Evolutionary conservation across 1,139 yeast species (phyloP), one percentile per base, ranked within the genome.

Genomic region (Kodamaea plutei): DNA sequence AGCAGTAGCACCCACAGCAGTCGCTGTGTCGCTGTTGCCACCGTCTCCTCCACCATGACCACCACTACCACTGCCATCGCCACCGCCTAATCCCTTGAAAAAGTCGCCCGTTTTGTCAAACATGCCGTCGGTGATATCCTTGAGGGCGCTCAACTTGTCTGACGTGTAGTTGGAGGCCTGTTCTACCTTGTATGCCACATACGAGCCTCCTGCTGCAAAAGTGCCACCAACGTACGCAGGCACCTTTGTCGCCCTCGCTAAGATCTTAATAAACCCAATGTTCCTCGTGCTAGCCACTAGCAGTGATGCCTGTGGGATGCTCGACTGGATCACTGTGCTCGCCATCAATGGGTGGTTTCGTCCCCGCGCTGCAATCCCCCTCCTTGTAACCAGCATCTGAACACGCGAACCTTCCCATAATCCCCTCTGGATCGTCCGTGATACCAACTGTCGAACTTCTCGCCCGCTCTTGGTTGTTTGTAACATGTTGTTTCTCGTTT

Each of bases 171-270:
- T 66, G 1, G 87, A 71, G 0, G 94, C 95, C 56, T 89, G 94
- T 37, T 88, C 95, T 3, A 88, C 84, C 54, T 91, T 89, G 54
- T 88, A 88, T 17, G 89, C 87, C 28, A 88, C 80, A 51, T 88
- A 91, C 4, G 95, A 83, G 1, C 96, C 95, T 3, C 95, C 95
- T 6, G 96, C 97, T 1, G 95, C 96, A 26, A 88, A 58, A 0
- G 95, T 87, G 6, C 96, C 94, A 2, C 96, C 96, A 1, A 85
- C 61, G 42, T 85, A 85, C 0, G 87, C 89, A 0, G 94, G 94
- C 2, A 83, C 56, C 37, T 75, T 73, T 4, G 76, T 69, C 2
- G 64, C 63, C 27, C 60, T 45, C 6, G 59, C 57, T 18, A 61
- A 27, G 4, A 72, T 61, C 46, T 76, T 81, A 21, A 75, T 69